A percentile compares a stretch with the other conserved stretches of the same genome.
These are phyloP conservation scores for Sporisorium scitamineum DNA, from an alignment of 1,284 basidiomycete species.

Conservation along the genomic window DNA sequence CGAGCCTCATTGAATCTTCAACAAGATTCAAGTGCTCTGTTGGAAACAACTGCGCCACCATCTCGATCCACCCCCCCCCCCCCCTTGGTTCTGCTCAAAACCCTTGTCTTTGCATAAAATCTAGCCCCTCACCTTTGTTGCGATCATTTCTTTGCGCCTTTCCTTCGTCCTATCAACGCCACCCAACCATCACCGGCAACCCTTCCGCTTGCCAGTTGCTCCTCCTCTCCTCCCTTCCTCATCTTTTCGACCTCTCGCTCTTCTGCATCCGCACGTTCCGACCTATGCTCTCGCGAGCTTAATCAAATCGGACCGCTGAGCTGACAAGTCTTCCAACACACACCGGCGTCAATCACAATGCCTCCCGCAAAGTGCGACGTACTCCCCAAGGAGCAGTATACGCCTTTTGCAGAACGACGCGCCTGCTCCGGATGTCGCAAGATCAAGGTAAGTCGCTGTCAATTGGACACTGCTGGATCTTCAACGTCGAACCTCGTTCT, in stretches of 20 bases:
- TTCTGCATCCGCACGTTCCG: constrained; percentile 1
- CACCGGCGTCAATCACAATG: constrained; percentile 16
- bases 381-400: constrained; percentile 48
- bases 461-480: not conserved
- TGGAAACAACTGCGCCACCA: not conserved
- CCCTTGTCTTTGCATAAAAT: not conserved
- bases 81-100: not conserved
- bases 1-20: too few relatives aligned
- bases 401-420: constrained; percentile 45
- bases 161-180: too few relatives aligned
- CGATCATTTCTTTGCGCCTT: not conserved
- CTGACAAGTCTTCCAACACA: not conserved
- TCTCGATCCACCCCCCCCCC: not conserved
- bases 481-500: too few relatives aligned
- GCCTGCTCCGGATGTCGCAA: constrained; percentile 52
- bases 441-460: constrained; percentile 33
- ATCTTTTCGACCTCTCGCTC: not conserved
- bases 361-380: constrained; percentile 57
- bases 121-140: not conserved
- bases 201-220: not conserved
- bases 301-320: constrained; percentile 4
- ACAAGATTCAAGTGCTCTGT: not conserved
- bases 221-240: not conserved
- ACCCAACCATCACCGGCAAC: too few relatives aligned
- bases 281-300: not conserved